Evolutionary conservation across 1,284 basidiomycete genomes (phyloP).

Genomic region (Cutaneotrichosporon sp.): DNA sequence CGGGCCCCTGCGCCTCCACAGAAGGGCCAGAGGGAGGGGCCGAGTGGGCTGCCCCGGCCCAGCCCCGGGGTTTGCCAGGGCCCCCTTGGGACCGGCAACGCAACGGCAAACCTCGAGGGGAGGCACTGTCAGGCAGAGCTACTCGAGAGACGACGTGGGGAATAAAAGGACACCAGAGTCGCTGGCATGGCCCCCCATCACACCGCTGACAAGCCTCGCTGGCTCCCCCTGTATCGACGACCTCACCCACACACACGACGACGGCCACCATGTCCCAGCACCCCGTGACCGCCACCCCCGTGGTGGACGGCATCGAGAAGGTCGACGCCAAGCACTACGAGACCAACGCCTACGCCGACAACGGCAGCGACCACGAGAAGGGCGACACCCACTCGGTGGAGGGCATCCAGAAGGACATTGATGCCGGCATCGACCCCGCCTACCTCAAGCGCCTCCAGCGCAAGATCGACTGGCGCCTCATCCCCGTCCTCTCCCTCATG

Average conservation of each 20-base stretch:
- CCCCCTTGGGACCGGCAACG: too few relatives aligned
- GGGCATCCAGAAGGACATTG: conserved; percentile 12
- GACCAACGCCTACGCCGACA: background rate
- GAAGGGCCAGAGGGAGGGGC: too few relatives aligned
- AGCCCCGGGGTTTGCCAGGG: too few relatives aligned
- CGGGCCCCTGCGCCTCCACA: too few relatives aligned
- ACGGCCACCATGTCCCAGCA: background rate
- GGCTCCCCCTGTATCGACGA: background rate
- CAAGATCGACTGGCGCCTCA: conserved; percentile 24
- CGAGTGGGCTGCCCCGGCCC: too few relatives aligned
- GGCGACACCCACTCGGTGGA: background rate
- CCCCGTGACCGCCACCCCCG: background rate
- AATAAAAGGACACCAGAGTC: too few relatives aligned
- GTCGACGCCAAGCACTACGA: background rate
- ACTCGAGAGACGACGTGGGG: too few relatives aligned
- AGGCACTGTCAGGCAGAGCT: too few relatives aligned
- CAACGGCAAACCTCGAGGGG: too few relatives aligned
- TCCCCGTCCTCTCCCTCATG: conserved; percentile 19
- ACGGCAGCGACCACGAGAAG: background rate
- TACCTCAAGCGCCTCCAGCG: conserved; percentile 14
- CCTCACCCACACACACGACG: background rate
- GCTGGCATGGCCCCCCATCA: too few relatives aligned
- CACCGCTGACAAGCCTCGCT: too few relatives aligned
- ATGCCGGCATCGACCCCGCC: conserved; percentile 15
- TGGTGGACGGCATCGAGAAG: background rate